Percentiles rank a stretch among this genome's conserved stretches.
These are phyloP conservation scores for Annulohypoxylon nitens DNA, from an alignment of 495 filamentous ascomycete genomes.

Conservation along the genomic window DNA sequence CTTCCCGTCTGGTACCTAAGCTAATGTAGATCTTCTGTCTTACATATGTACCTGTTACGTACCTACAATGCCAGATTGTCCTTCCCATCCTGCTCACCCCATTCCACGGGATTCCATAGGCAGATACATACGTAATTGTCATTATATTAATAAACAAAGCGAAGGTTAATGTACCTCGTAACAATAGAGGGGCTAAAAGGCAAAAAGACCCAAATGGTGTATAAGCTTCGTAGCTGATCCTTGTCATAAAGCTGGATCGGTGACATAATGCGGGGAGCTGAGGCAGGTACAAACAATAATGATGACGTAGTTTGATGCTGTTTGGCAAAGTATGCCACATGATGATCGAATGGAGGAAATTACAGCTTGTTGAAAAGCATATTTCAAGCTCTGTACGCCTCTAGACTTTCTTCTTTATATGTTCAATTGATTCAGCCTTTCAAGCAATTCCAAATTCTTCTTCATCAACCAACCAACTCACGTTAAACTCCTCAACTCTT, in stretches of 20 bases:
- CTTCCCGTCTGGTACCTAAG: conserved; percentile 29
- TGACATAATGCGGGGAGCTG: conserved; percentile 48
- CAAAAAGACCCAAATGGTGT: conserved; percentile 20
- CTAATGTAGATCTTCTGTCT: conserved; percentile 20
- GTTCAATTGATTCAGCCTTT: conserved; percentile 18
- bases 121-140: neutral
- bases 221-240: conserved; percentile 35
- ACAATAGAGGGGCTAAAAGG: conserved; percentile 17
- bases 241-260: conserved; percentile 36
- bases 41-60: conserved; percentile 18
- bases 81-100: conserved; percentile 30
- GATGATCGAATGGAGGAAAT: conserved; percentile 52
- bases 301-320: conserved; percentile 49
- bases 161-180: conserved; percentile 17
- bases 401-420: conserved; percentile 18
- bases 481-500: neutral
- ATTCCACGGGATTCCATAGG: conserved; percentile 32
- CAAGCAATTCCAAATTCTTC: neutral
- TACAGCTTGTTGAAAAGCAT: conserved; percentile 34
- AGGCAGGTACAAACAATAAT: conserved; percentile 46
- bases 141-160: conserved; percentile 11
- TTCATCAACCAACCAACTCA: conserved; percentile 2
- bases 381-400: conserved; percentile 49
- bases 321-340: conserved; percentile 41
- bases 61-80: neutral